These are phyloP conservation scores for Aspergillus hiratsukae DNA, from an alignment of 2,329 filamentous ascomycete genomes.

Conservation along the genomic window DNA sequence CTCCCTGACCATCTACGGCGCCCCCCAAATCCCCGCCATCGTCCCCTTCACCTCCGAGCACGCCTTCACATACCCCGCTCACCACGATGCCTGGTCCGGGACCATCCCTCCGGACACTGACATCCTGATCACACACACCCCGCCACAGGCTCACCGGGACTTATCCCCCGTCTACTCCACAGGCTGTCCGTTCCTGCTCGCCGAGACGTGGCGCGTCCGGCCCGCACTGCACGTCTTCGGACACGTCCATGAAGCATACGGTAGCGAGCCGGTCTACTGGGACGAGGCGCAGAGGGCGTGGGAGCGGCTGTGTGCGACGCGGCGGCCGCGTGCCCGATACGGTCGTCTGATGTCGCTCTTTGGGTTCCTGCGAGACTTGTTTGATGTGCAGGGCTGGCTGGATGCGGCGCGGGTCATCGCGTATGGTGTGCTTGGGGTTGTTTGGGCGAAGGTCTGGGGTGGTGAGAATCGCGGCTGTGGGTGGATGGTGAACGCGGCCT, in stretches of 20 bases:
- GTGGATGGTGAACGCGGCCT: conserved; percentile 58
- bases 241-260: conserved; percentile 74
- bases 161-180: conserved; percentile 53
- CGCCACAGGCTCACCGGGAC: conserved; percentile 67
- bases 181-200: conserved; percentile 66
- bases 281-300: conserved; percentile 68
- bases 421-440: conserved; percentile 51
- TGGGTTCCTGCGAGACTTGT: conserved; percentile 33
- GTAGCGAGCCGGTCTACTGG: conserved; percentile 66
- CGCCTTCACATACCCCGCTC: conserved; percentile 70
- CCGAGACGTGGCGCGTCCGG: conserved; percentile 68
- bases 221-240: conserved; percentile 79
- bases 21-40: conserved; percentile 66
- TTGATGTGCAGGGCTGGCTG: conserved; percentile 40
- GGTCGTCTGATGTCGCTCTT: conserved; percentile 20
- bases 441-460: conserved; percentile 59
- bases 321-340: conserved; percentile 23
- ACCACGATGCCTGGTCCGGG: conserved; percentile 65
- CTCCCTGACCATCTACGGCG: no score
- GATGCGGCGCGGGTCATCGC: conserved; percentile 49
- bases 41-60: conserved; percentile 66
- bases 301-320: conserved; percentile 56
- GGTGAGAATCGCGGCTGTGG: conserved; percentile 44
- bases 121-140: conserved; percentile 75
- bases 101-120: conserved; percentile 69